Base-by-base conservation (phyloP, 495 filamentous ascomycete genomes). In the Hyaloscypha bicolor region DNA sequence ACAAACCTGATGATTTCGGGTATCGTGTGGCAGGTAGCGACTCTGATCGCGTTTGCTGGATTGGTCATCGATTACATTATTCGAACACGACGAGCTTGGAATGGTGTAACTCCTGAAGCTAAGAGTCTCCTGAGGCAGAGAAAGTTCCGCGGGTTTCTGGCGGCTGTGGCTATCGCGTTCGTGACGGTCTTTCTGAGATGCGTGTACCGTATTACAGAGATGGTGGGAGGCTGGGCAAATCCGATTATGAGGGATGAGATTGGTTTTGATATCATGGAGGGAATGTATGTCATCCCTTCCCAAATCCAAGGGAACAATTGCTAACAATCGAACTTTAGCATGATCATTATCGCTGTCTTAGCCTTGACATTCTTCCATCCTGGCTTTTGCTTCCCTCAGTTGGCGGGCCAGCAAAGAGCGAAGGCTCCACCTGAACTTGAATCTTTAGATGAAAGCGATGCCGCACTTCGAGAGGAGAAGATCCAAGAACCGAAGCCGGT, bases 1-100 rank as follows among this genome's bases (percentile, higher is more conserved):
- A 88, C 91, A 75, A 74, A 89, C 69, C 84, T 89, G 63, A 91
- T 91, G 72, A 87, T 93, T 58, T 83, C 88, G 11, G 90, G 90
- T 72, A 90, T 93, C 67, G 80, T 85, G 8, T 85, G 88, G 75
- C 90, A 93, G 81, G 89, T 89, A 37, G 80, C 78, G 6, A 90
- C 89, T 3, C 79, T 92, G 76, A 68, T 78, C 37, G 76, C 83
- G 31, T 92, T 90, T 73, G 86, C 84, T 11, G 6, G 76, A 9
- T 63, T 85, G 9, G 81, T 72, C n/a, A 59, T 75, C 33, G 79
- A 86, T 32, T 90, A 86, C 68, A 85, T 77, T 62, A 45, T 79
- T 25, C 72, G 81, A 6, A 77, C 86, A 0, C 71, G 63, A 62
- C 76, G 70, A 52, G 78, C 60, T 63, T 33, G 78, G 72, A 3